Conservation (phyloP, 352 stramenopile genomes). For the Phytophthora lateralis region DNA sequence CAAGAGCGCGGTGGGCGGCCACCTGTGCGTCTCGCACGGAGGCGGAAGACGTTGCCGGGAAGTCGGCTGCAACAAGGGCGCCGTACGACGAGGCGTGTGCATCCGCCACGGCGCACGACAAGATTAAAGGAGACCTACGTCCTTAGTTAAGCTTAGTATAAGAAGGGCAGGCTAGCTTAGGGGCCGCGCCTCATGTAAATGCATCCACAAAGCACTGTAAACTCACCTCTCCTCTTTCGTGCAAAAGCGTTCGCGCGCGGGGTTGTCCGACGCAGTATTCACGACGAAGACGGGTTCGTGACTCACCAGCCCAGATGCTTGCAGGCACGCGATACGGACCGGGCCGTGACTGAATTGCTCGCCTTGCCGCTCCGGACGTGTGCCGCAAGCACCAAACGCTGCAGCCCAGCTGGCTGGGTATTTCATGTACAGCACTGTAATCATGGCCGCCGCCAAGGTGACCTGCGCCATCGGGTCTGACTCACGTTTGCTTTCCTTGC, state of each 20-base stretch:
- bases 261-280: slow-evolving; percentile 2
- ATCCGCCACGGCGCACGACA: slow-evolving; percentile 64
- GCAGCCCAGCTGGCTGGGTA: slow-evolving; percentile 20
- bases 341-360: slow-evolving; percentile 17
- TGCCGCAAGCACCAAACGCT: too few relatives aligned
- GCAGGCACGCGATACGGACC: slow-evolving; percentile 15
- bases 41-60: slow-evolving; percentile 65
- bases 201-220: slow-evolving; percentile 4
- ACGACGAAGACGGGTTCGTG: neutral
- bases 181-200: slow-evolving; percentile 34
- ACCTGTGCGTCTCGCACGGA: slow-evolving; percentile 67
- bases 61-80: slow-evolving; percentile 67
- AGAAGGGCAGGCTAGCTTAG: slow-evolving; percentile 21
- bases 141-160: slow-evolving; percentile 22
- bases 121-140: slow-evolving; percentile 13
- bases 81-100: slow-evolving; percentile 73
- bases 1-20: slow-evolving; percentile 68
- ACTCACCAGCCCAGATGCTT: slow-evolving; percentile 10
- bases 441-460: too few relatives aligned
- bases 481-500: neutral
- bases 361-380: slow-evolving; percentile 10
- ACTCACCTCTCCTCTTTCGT: slow-evolving; percentile 1
- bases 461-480: neutral
- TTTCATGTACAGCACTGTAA: too few relatives aligned
- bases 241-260: neutral